Percentiles rank a stretch among this genome's conserved stretches.
phyloP scores from a whole-genome alignment of 495 filamentous ascomycete species.

The Arthonia radiata region DNA sequence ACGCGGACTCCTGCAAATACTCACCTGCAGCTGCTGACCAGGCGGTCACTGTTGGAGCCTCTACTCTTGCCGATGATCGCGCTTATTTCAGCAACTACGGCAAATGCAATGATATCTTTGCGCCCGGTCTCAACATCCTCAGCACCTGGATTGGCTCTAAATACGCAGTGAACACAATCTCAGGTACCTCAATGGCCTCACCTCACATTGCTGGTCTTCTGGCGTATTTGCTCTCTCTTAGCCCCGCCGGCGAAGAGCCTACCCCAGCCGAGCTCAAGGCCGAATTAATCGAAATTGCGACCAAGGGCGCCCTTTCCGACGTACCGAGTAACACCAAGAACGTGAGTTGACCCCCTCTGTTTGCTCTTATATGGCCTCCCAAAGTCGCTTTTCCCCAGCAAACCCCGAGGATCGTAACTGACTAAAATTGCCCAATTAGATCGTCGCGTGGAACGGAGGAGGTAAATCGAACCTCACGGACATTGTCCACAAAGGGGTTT shows the following conservation, averaged over 20 bases:
- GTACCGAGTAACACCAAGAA: conserved; percentile 68
- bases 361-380: background rate
- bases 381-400: too few species aligned
- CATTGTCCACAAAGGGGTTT: conserved; percentile 50
- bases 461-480: conserved; percentile 71
- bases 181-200: conserved; percentile 97
- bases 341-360: conserved; percentile 19
- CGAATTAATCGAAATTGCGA: conserved; percentile 63
- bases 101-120: conserved; percentile 98
- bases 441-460: conserved; percentile 98
- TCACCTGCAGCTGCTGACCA: conserved; percentile 87
- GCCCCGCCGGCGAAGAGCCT: conserved; percentile 62
- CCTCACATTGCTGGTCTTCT: conserved; percentile 90
- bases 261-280: conserved; percentile 88
- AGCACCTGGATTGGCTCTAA: conserved; percentile 97
- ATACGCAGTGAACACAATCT: conserved; percentile 90
- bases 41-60: conserved; percentile 91
- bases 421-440: conserved; percentile 17
- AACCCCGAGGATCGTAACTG: too few species aligned
- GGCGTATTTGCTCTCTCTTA: conserved; percentile 92
- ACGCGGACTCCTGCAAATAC: conserved; percentile 96
- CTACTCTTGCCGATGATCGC: conserved; percentile 77
- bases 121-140: conserved; percentile 83
- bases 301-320: conserved; percentile 51
- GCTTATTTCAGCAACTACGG: conserved; percentile 99